Conservation (phyloP, 306 rosid species). For the Malus sylvestris region DNA sequence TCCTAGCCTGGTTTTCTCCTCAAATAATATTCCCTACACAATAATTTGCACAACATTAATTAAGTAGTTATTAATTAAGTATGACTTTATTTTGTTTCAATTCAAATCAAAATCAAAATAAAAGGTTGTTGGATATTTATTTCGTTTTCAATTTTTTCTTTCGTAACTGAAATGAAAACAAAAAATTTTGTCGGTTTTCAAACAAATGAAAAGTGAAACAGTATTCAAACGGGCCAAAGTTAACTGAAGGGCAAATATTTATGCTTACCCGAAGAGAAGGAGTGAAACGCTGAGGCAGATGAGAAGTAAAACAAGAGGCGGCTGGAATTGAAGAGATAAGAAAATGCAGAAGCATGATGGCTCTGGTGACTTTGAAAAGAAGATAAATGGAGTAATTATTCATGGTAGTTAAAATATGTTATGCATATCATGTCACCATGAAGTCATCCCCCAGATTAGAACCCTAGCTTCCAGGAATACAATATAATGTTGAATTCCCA, state of each 20-base stretch:
- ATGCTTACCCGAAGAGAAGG: constrained; percentile 40
- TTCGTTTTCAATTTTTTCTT: no score
- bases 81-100: not conserved
- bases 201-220: no score
- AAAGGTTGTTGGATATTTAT: not conserved
- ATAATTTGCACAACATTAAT: not conserved
- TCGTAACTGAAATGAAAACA: no score
- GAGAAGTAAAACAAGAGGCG: constrained; percentile 21
- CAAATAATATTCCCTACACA: constrained; percentile 51
- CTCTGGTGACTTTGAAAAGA: constrained; percentile 19
- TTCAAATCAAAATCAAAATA: not conserved
- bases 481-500: constrained; percentile 23
- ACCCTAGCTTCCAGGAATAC: not conserved
- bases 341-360: constrained; percentile 29
- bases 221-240: not conserved
- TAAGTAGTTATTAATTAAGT: no score
- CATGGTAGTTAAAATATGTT: constrained; percentile 27
- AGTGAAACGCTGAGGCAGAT: constrained; percentile 21
- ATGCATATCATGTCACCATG: constrained; percentile 19
- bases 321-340: constrained; percentile 27
- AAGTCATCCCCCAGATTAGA: constrained; percentile 24
- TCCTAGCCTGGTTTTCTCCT: constrained; percentile 73
- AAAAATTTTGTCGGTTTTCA: no score
- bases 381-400: constrained; percentile 25
- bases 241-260: not conserved